These are phyloP conservation scores for Zygoascus tannicola DNA, from an alignment of 805 yeast genomes.

Conservation along the genomic window DNA sequence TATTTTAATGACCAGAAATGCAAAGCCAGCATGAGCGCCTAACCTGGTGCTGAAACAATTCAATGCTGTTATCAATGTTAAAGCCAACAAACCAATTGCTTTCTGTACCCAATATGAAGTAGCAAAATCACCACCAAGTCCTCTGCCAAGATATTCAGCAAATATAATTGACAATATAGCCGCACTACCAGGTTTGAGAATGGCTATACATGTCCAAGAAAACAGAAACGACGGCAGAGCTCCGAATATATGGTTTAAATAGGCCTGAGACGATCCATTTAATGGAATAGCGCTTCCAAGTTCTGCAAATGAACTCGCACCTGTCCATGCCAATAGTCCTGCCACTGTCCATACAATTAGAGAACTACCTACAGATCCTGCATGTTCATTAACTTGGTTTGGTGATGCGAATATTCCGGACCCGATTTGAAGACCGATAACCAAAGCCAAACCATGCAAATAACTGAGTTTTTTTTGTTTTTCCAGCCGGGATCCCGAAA, in stretches of 20 bases:
- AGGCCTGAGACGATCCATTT: conserved; percentile 35
- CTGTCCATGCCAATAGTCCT: conserved; percentile 36
- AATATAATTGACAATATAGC: conserved; percentile 34
- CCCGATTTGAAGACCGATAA: conserved; percentile 36
- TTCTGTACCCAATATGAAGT: conserved; percentile 24
- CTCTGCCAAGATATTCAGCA: conserved; percentile 31
- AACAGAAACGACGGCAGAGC: conserved; percentile 30
- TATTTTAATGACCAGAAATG: conserved; percentile 29
- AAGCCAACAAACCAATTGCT: conserved; percentile 25
- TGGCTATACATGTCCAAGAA: conserved; percentile 32
- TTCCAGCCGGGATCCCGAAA: conserved; percentile 17
- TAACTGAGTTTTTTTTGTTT: conserved; percentile 23
- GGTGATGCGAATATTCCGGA: conserved; percentile 38
- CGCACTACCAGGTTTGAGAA: conserved; percentile 33
- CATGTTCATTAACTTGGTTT: conserved; percentile 28
- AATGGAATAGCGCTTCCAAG: conserved; percentile 33
- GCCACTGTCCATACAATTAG: conserved; percentile 31
- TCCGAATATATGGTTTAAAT: conserved; percentile 30
- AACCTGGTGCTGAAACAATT: conserved; percentile 24
- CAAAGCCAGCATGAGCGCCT: conserved; percentile 28
- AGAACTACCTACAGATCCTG: conserved; percentile 32
- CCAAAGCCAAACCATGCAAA: conserved; percentile 31
- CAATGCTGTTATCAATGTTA: conserved; percentile 20
- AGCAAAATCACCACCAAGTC: conserved; percentile 11
- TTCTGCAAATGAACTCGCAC: conserved; percentile 36